A percentile compares a stretch with the other conserved stretches of the same genome.
Evolutionary conservation across 2,329 filamentous ascomycete genomes (phyloP).

Genomic region (Arthrobotrys musiformis): DNA sequence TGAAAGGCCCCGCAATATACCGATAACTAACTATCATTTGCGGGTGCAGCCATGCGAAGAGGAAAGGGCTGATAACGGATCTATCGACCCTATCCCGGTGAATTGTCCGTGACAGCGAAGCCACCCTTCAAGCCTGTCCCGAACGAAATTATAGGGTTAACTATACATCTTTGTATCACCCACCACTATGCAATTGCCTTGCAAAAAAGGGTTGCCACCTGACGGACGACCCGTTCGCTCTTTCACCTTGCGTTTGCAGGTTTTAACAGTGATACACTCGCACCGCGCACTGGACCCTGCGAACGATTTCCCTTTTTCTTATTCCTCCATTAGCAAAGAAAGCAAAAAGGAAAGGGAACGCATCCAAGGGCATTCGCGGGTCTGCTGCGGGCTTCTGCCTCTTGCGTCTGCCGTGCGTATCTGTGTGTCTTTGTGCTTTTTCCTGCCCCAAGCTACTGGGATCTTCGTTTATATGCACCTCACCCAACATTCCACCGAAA

Average conservation of each 20-base stretch:
- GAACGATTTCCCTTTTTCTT: neutral
- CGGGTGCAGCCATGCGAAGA: constrained; percentile 19
- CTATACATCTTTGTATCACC: constrained; percentile 19
- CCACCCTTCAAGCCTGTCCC: constrained; percentile 17
- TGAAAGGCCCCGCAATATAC: constrained; percentile 12
- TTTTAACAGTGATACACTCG: neutral
- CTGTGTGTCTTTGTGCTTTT: constrained; percentile 24
- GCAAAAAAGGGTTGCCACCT: constrained; percentile 8
- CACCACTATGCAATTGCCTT: neutral
- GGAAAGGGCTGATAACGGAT: constrained; percentile 31
- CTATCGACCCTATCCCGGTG: constrained; percentile 30
- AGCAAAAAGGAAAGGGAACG: neutral
- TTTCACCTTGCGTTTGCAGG: constrained; percentile 9
- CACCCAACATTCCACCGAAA: constrained; percentile 19
- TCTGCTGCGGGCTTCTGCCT: constrained; percentile 7
- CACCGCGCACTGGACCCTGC: constrained; percentile 22
- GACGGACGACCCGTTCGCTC: constrained; percentile 9
- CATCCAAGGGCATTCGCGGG: too few species aligned
- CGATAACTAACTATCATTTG: neutral
- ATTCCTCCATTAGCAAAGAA: too few species aligned
- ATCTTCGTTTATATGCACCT: constrained; percentile 28
- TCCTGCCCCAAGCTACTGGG: constrained; percentile 24
- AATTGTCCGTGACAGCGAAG: constrained; percentile 8
- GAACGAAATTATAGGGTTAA: constrained; percentile 19
- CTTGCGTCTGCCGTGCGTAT: constrained; percentile 31